Percentiles rank a stretch among this genome's conserved stretches.
phyloP scores from a whole-genome alignment of 352 stramenopile genomes.

The Phytophthora pini region DNA sequence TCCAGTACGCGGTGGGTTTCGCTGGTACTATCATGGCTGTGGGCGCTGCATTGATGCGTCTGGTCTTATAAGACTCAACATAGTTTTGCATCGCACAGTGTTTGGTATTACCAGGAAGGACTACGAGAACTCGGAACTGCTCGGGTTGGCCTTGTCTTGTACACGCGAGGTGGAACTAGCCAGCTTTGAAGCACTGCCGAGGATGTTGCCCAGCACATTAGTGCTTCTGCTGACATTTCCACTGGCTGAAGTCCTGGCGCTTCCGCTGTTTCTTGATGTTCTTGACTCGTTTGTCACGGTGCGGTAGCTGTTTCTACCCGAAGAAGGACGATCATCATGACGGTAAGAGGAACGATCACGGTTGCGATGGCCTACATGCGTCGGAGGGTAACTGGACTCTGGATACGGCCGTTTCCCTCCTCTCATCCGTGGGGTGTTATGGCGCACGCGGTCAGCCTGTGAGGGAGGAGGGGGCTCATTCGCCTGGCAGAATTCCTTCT shows the following conservation, averaged over 20 bases:
- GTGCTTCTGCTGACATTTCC: conserved; percentile 30
- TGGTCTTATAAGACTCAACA: conserved; percentile 61
- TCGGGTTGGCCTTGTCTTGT: conserved; percentile 53
- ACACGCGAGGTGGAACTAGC: conserved; percentile 72
- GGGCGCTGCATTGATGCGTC: conserved; percentile 71
- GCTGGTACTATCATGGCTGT: conserved; percentile 89
- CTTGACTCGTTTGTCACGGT: conserved; percentile 22
- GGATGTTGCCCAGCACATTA: conserved; percentile 66
- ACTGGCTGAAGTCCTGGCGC: conserved; percentile 4
- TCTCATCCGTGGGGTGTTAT: conserved; percentile 19
- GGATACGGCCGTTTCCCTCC: conserved; percentile 29
- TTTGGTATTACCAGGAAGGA: neutral
- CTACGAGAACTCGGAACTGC: conserved; percentile 53
- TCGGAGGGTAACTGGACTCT: conserved; percentile 24
- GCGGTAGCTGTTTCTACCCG: conserved; percentile 30
- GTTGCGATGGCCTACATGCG: conserved; percentile 15
- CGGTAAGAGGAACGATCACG: conserved; percentile 16
- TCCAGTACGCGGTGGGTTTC: conserved; percentile 90
- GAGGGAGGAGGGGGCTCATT: conserved; percentile 45
- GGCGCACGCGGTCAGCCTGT: conserved; percentile 17
- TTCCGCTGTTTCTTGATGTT: conserved; percentile 15
- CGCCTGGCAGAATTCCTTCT: conserved; percentile 61
- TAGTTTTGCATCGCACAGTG: conserved; percentile 1
- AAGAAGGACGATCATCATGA: conserved; percentile 13
- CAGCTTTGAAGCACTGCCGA: conserved; percentile 70